phyloP scores from a whole-genome alignment of 768 basidiomycete genomes.

The Sarcomyxa edulis region DNA sequence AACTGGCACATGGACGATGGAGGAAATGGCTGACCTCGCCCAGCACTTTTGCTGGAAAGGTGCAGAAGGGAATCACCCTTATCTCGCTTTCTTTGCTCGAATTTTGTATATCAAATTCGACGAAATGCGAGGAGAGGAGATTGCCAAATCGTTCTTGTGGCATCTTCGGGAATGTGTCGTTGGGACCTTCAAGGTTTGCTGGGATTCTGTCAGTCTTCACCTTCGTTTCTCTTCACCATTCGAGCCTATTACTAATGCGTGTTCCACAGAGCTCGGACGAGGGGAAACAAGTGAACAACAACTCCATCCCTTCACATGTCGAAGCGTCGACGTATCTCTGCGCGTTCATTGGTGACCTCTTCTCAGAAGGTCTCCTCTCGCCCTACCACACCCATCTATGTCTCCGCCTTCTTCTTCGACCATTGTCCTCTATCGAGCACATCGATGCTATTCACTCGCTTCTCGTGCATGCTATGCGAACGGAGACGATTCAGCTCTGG shows the following conservation, averaged over 20 bases:
- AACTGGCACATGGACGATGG: conserved; percentile 12
- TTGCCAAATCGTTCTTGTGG: conserved; percentile 17
- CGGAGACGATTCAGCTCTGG: too few species aligned
- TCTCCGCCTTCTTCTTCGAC: conserved; percentile 14
- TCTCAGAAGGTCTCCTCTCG: conserved; percentile 13
- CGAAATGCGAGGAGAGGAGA: conserved; percentile 12
- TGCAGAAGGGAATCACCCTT: conserved; percentile 6
- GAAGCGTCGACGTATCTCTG: conserved; percentile 15
- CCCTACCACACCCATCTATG: conserved; percentile 15
- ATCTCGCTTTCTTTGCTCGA: conserved; percentile 17
- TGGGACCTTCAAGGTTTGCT: conserved; percentile 16
- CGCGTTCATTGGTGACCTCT: conserved; percentile 23
- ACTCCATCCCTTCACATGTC: conserved; percentile 13
- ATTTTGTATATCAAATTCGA: conserved; percentile 15
- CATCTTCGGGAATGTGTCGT: conserved; percentile 18
- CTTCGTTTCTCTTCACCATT: background rate
- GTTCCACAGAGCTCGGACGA: conserved; percentile 11
- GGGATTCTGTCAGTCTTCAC: conserved; percentile 21
- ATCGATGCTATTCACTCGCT: conserved; percentile 17
- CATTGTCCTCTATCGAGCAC: conserved; percentile 21
- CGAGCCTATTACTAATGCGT: background rate
- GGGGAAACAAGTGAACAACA: conserved; percentile 11
- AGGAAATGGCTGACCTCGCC: conserved; percentile 17
- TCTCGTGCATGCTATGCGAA: conserved; percentile 21
- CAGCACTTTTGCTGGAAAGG: conserved; percentile 22